Evolutionary conservation across 495 filamentous ascomycete genomes (phyloP).

Genomic region (Daldinia bambusicola): DNA sequence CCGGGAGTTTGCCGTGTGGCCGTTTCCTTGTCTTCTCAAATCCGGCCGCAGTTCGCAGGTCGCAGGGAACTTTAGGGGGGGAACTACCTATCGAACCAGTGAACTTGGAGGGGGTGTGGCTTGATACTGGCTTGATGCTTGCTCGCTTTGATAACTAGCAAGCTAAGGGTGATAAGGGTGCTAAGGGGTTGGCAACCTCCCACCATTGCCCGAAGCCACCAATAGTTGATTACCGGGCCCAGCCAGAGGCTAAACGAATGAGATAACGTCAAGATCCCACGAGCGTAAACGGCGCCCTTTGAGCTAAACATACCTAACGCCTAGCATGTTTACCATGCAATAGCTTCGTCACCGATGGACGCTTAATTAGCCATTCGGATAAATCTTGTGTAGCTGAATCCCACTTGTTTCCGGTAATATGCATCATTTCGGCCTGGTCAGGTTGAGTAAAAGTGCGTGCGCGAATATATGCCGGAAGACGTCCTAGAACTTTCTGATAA

Average conservation of each 20-base stretch:
- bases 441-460: background rate
- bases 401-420: constrained; percentile 14
- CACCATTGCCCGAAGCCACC: constrained; percentile 25
- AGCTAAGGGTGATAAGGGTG: no score
- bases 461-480: constrained; percentile 15
- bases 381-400: constrained; percentile 16
- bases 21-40: constrained; percentile 32
- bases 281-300: constrained; percentile 44
- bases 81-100: constrained; percentile 2
- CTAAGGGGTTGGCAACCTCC: constrained; percentile 6
- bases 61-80: background rate
- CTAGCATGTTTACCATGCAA: constrained; percentile 26
- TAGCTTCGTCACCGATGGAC: constrained; percentile 13
- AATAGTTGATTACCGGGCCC: constrained; percentile 9
- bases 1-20: constrained; percentile 25
- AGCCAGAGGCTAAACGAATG: constrained; percentile 52
- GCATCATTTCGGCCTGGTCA: constrained; percentile 10
- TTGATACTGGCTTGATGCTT: constrained; percentile 20
- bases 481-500: constrained; percentile 20
- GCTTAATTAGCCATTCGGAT: constrained; percentile 15
- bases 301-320: constrained; percentile 34
- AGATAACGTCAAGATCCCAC: constrained; percentile 53
- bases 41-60: constrained; percentile 20
- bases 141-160: no score
- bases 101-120: constrained; percentile 30